Evolutionary conservation across 352 stramenopile genomes (phyloP).

Genomic region (Phytophthora pistaciae): DNA sequence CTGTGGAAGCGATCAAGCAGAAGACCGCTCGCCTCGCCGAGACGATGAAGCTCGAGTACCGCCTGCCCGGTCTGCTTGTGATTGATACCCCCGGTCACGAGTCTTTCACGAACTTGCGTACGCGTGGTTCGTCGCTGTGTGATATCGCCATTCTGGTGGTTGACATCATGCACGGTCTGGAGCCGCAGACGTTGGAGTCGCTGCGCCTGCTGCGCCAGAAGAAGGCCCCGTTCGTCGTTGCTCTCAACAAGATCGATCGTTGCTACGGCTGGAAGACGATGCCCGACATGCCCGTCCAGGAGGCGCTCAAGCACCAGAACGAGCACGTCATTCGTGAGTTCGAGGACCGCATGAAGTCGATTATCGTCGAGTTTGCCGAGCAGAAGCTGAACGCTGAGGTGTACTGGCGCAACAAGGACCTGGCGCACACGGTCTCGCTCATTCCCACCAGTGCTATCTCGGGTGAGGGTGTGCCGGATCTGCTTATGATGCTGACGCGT

Average conservation of each 20-base stretch:
- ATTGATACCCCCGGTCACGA: conserved; percentile 99
- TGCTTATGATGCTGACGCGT: conserved; percentile 97
- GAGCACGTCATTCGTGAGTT: conserved; percentile 98
- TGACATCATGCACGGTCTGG: conserved; percentile 99
- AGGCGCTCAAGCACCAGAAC: conserved; percentile 90
- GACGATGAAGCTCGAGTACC: conserved; percentile 89
- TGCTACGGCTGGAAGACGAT: conserved; percentile 99
- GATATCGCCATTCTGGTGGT: conserved; percentile 99
- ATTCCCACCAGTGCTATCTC: conserved; percentile 99
- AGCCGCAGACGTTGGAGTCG: conserved; percentile 99
- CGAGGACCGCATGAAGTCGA: conserved; percentile 92
- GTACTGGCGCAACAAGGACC: conserved; percentile 99
- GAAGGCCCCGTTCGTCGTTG: conserved; percentile 98
- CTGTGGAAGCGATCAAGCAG: conserved; percentile 92
- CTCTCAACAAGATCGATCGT: conserved; percentile 99
- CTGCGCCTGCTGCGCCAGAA: conserved; percentile 97
- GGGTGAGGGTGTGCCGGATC: conserved; percentile 98
- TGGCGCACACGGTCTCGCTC: conserved; percentile 95
- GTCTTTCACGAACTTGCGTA: conserved; percentile 99
- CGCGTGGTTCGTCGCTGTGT: conserved; percentile 97
- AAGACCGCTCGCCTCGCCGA: conserved; percentile 84
- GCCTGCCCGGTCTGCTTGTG: conserved; percentile 94
- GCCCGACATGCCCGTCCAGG: conserved; percentile 95
- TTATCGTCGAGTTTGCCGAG: conserved; percentile 97
- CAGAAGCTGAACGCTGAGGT: conserved; percentile 99